Conservation (phyloP, 495 filamentous ascomycete species). For the Aspergillus coremiiformis region DNA sequence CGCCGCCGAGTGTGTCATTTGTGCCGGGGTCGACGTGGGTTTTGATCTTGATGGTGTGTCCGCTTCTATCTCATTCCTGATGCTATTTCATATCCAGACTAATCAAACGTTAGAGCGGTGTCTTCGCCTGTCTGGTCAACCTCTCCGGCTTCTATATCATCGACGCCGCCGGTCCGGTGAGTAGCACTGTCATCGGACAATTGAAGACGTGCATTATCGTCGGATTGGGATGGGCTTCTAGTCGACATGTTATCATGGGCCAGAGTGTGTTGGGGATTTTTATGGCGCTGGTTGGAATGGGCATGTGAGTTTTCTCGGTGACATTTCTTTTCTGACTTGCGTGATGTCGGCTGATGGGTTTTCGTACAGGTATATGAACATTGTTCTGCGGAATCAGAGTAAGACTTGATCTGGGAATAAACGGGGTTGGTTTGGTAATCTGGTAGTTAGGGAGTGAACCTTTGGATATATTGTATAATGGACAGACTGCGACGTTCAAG, state of each 20-base stretch:
- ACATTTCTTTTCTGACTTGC: background rate
- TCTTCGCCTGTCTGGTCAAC: conserved; percentile 62
- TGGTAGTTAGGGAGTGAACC: background rate
- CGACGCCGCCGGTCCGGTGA: conserved; percentile 59
- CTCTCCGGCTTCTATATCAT: conserved; percentile 71
- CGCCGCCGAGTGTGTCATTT: conserved; percentile 43
- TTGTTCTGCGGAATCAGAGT: conserved; percentile 8
- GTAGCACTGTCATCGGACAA: conserved; percentile 66
- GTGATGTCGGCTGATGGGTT: background rate
- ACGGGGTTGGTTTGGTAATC: background rate
- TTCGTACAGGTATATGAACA: conserved; percentile 15
- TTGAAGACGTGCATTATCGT: conserved; percentile 40
- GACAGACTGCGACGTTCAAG: too few relatives aligned
- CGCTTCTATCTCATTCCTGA: conserved; percentile 2
- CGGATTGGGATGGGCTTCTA: conserved; percentile 28
- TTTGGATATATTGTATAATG: too few relatives aligned
- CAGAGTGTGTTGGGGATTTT: conserved; percentile 24
- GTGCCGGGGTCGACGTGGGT: conserved; percentile 33
- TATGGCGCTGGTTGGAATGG: conserved; percentile 22
- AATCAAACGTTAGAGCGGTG: conserved; percentile 40
- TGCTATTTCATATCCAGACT: background rate
- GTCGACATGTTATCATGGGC: conserved; percentile 17
- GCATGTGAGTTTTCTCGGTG: conserved; percentile 20
- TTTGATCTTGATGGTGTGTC: conserved; percentile 37
- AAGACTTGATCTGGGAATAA: background rate